These are phyloP conservation scores for Dothideomycetes sp. DNA, from an alignment of 2,329 filamentous ascomycete species.

Conservation along the genomic window DNA sequence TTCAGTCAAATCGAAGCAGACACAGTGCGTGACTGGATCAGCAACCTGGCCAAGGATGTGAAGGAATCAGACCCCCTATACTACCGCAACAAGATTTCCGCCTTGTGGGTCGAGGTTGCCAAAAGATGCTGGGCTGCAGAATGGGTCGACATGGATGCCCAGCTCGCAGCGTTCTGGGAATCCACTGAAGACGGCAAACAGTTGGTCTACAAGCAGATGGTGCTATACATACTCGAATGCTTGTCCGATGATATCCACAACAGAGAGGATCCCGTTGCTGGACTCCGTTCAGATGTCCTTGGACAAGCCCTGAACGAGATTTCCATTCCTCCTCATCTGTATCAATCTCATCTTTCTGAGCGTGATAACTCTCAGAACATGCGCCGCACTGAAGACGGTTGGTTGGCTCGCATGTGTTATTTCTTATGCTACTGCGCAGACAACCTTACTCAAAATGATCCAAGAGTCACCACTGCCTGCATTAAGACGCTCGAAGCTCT, in stretches of 20 bases:
- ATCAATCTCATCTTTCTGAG: conserved; percentile 57
- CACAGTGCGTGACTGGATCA: conserved; percentile 64
- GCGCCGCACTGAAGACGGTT: conserved; percentile 73
- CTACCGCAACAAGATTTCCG: conserved; percentile 84
- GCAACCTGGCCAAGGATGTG: conserved; percentile 66
- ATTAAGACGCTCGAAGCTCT: conserved; percentile 70
- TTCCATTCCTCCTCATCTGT: conserved; percentile 69
- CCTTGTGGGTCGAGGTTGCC: conserved; percentile 89
- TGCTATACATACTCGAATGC: conserved; percentile 79
- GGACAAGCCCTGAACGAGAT: conserved; percentile 90
- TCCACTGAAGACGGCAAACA: conserved; percentile 24
- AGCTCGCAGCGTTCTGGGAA: conserved; percentile 72
- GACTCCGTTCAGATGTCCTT: conserved; percentile 70
- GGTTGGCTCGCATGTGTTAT: conserved; percentile 54
- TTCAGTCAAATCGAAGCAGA: conserved; percentile 60
- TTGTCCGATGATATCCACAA: conserved; percentile 92
- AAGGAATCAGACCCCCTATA: conserved; percentile 67
- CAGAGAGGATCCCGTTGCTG: conserved; percentile 77
- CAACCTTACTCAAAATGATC: conserved; percentile 33
- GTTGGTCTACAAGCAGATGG: conserved; percentile 68
- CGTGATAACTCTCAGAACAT: conserved; percentile 60
- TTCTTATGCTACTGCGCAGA: conserved; percentile 11
- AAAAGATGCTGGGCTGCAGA: conserved; percentile 85
- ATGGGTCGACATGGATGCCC: conserved; percentile 89
- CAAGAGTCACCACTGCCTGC: conserved; percentile 60